Evolutionary conservation across 1,139 yeast species (phyloP), one percentile per base, ranked within the genome.

Genomic region (Geotrichum australiense): DNA sequence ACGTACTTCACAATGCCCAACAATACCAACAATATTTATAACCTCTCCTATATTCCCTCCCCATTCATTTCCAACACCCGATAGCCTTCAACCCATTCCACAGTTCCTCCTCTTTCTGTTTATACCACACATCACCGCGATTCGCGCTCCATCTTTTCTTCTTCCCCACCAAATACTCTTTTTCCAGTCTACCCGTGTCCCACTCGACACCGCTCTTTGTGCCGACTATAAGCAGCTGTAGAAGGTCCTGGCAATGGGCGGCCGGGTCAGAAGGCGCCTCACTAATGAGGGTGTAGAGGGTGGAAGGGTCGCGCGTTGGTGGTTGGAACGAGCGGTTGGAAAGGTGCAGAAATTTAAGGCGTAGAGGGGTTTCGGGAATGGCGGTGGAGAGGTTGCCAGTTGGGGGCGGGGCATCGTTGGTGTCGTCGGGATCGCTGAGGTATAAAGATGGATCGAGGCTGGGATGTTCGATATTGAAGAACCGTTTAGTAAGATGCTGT

Each of bases 61-160:
- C n/a, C n/a, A n/a, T n/a, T n/a, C n/a, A n/a, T 26, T 26, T 15
- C 35, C 35, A 31, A 31, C 35, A 20, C 14, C 35, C 35, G 8
- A 31, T 20, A 4, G 20, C 23, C 21, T 16, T 25, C 12, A 31
- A 20, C 5, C 23, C 14, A 4, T 20, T 31, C 35, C 35, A 31
- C 6, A 31, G 24, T n/a, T n/a, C 12, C 14, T 31, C 24, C 14
- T 31, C 35, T 10, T n/a, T 15, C 35, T 20, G 8, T 20, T 10
- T 18, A 31, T 31, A 31, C 14, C 11, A 20, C 14, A 14, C 5
- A n/a, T 31, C 24, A 20, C 4, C 23, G 11, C 12, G 19, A 20
- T 20, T 5, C 5, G 4, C n/a, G 8, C 4, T 16, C 24, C 23
- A 31, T 8, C 35, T 15, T 16, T 19, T 10, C 12, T 20, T 19